phyloP scores from a whole-genome alignment of 139 green algal species.

The Coccomyxa sp. region DNA sequence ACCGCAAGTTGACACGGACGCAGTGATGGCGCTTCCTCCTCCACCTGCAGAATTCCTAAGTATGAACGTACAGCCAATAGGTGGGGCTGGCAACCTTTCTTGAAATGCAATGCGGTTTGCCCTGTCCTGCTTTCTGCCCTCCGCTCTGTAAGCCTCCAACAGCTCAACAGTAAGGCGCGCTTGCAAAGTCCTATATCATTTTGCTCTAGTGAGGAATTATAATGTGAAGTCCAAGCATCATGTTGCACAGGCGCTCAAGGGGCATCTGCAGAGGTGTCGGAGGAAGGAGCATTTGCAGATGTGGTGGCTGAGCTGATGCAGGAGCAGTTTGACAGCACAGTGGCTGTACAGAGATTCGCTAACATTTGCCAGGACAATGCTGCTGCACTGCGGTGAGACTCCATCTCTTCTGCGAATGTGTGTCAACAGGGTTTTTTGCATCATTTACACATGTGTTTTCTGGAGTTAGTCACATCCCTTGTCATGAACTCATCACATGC shows the following conservation, averaged over 20 bases:
- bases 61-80: not conserved
- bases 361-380: conserved; percentile 21
- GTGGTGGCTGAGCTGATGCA: conserved; percentile 24
- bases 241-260: not conserved
- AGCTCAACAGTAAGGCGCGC: too few relatives aligned
- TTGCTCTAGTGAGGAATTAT: too few relatives aligned
- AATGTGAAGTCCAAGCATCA: too few relatives aligned
- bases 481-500: not conserved
- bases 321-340: conserved; percentile 10
- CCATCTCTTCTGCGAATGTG: not conserved
- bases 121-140: too few relatives aligned
- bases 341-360: conserved; percentile 16
- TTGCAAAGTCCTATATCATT: too few relatives aligned
- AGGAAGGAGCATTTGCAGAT: conserved; percentile 29
- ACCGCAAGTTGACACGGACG: not conserved
- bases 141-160: too few relatives aligned
- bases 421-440: not conserved
- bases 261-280: conserved; percentile 6
- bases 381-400: not conserved
- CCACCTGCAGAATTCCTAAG: not conserved
- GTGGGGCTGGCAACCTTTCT: not conserved
- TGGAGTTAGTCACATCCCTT: not conserved
- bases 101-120: too few relatives aligned
- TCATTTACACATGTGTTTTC: not conserved
- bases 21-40: not conserved